phyloP scores from a whole-genome alignment of 306 rosid species.

The Cicer judaicum region DNA sequence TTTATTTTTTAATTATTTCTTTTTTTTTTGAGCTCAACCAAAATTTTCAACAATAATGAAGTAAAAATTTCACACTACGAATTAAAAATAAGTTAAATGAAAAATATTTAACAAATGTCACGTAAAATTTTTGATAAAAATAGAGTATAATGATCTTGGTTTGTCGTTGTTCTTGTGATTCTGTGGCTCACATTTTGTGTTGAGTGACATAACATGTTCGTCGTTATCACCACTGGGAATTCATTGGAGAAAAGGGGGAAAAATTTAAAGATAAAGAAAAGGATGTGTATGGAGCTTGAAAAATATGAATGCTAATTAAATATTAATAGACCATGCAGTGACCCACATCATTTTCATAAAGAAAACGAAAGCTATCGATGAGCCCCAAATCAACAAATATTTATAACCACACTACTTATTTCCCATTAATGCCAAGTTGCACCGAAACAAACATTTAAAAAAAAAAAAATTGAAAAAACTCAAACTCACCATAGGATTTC shows the following conservation, averaged over 20 bases:
- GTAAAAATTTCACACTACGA: too few relatives aligned
- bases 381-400: constrained; percentile 29
- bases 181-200: background rate
- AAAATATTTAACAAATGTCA: too few relatives aligned
- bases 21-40: too few relatives aligned
- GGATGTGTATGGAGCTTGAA: constrained; percentile 46
- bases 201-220: constrained; percentile 33
- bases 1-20: too few relatives aligned
- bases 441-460: background rate
- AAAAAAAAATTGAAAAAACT: background rate
- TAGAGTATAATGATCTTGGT: too few relatives aligned
- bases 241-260: constrained; percentile 37
- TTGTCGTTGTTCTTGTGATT: too few relatives aligned
- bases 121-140: too few relatives aligned
- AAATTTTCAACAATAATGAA: too few relatives aligned
- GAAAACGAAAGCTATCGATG: constrained; percentile 45
- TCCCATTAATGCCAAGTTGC: constrained; percentile 44
- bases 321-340: constrained; percentile 37
- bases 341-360: constrained; percentile 28
- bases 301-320: constrained; percentile 42
- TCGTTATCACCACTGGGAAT: constrained; percentile 35
- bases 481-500: background rate
- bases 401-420: constrained; percentile 11
- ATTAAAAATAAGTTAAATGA: too few relatives aligned
- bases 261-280: constrained; percentile 47